Evolutionary conservation across 257 asterid species (phyloP), one percentile per base, ranked within the genome.

Genomic region (Nicotiana obtusifolia): DNA sequence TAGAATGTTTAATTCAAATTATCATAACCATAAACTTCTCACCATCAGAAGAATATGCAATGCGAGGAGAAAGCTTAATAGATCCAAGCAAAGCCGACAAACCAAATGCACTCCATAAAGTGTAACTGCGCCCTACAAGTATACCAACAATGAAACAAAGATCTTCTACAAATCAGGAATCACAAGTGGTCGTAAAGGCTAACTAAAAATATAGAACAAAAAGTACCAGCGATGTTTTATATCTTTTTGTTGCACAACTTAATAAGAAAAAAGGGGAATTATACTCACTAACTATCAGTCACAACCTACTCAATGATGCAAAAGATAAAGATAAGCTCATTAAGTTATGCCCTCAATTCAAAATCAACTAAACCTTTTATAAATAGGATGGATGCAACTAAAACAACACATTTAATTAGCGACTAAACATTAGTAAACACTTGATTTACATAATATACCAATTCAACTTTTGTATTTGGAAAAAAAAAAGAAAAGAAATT

Each of bases 21-120:
- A 17, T 16, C 56, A 57, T 41, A 73, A 62, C 37, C 44, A 62
- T 17, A 30, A 13, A 28, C 64, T 44, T 44, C 87, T 82, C 78
- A 89, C 91, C 92, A 82, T 87, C 84, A 53, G 81, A 52, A 76
- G 86, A 86, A 65, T 85, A 65, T 2, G 86, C 81, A 76, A 75
- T 75, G 17, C 7, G 76, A 14, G 90, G 84, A 83, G 73, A 67
- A 54, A 67, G 78, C 73, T 76, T 71, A 41, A 64, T 52, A 26
- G 89, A 83, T 88, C 89, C 88, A 64, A 88, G 73, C 61, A 77
- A 53, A 17, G 84, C 76, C 7, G 84, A 80, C 31, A 88, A 71
- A 54, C 87, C 86, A 78, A 86, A 24, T 57, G 77, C 67, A 28
- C 47, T 81, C 30, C 81, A 68, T 31, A 78, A 28, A n/a, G 81